phyloP scores from a whole-genome alignment of 345 rosid genomes.

The Carallia pectinifolia region DNA sequence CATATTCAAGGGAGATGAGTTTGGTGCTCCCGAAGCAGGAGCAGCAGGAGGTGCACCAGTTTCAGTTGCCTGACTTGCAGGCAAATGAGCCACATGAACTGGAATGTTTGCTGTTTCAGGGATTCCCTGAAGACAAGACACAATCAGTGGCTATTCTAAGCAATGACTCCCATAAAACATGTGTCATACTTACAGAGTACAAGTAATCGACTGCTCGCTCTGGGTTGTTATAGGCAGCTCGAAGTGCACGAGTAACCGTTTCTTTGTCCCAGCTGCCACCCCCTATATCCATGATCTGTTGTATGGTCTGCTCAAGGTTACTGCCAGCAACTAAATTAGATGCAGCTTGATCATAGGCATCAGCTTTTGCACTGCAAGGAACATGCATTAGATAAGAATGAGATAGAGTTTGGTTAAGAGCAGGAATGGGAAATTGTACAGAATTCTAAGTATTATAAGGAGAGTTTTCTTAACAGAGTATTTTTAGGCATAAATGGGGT shows the following conservation, averaged over 20 bases:
- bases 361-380: constrained; percentile 56
- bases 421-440: no score
- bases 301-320: constrained; percentile 71
- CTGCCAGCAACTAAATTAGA: constrained; percentile 77
- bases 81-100: constrained; percentile 53
- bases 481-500: no score
- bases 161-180: constrained; percentile 3
- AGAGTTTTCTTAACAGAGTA: no score
- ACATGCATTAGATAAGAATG: background rate
- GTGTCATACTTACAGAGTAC: constrained; percentile 58
- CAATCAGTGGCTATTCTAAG: constrained; percentile 19
- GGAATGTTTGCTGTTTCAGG: constrained; percentile 82
- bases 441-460: no score
- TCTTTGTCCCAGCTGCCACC: constrained; percentile 98
- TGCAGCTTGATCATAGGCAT: constrained; percentile 81
- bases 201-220: constrained; percentile 99
- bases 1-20: constrained; percentile 91
- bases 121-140: constrained; percentile 64
- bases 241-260: constrained; percentile 87
- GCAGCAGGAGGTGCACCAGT: constrained; percentile 46
- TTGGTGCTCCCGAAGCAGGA: constrained; percentile 75
- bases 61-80: constrained; percentile 53
- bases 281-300: constrained; percentile 90
- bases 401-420: no score
- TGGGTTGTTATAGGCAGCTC: constrained; percentile 96